Conservation (phyloP, 768 basidiomycete species). For the Leccinum ochraceum region DNA sequence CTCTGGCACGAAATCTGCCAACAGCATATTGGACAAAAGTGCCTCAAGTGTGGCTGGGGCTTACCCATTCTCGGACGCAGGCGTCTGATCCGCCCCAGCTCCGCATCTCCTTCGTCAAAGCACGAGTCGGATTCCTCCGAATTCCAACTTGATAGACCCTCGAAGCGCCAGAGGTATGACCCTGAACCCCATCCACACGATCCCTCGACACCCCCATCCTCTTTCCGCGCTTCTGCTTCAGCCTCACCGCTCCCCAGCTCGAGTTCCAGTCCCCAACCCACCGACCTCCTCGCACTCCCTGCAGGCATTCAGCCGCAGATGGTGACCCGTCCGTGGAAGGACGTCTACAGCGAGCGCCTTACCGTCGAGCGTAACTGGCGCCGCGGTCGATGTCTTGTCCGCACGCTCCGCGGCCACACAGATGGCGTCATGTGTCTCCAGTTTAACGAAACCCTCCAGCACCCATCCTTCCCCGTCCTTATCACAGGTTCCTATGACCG, state of each 20-base stretch:
- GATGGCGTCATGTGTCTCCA: conserved; percentile 98
- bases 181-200: neutral
- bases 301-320: conserved; percentile 32
- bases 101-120: conserved; percentile 40
- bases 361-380: conserved; percentile 97
- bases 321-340: conserved; percentile 93
- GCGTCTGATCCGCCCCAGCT: conserved; percentile 45
- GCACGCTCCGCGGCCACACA: conserved; percentile 88
- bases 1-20: conserved; percentile 97
- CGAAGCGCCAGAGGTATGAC: conserved; percentile 50
- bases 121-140: conserved; percentile 39
- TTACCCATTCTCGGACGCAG: conserved; percentile 86
- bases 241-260: conserved; percentile 8
- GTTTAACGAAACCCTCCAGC: conserved; percentile 79
- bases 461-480: conserved; percentile 88
- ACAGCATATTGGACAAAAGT: conserved; percentile 97
- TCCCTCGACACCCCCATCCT: conserved; percentile 3
- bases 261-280: conserved; percentile 9
- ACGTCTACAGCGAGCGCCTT: conserved; percentile 97
- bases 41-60: conserved; percentile 97
- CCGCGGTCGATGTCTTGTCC: conserved; percentile 82
- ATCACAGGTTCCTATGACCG: conserved; percentile 98
- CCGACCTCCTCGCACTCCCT: conserved; percentile 33
- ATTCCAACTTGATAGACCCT: conserved; percentile 35
- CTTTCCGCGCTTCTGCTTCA: conserved; percentile 19